These are phyloP conservation scores for Podila minutissima DNA, from an alignment of 192 early-diverging fungal species.

Conservation along the genomic window DNA sequence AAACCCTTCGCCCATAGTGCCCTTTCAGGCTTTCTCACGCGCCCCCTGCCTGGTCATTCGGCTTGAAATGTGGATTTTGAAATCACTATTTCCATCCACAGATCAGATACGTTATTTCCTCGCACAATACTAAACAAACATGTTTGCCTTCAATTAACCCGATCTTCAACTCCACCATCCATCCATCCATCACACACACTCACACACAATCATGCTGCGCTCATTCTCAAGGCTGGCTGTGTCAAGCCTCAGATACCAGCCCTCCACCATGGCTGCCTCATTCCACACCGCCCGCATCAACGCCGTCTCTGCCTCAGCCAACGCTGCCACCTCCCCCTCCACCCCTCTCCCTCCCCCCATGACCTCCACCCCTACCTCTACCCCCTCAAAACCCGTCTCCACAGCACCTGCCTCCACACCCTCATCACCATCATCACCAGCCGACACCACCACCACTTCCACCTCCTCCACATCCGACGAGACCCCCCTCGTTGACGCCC, in stretches of 20 bases:
- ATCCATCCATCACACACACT: too few relatives aligned
- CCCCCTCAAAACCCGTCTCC: neutral
- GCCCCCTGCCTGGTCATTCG: too few relatives aligned
- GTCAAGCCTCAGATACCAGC: neutral
- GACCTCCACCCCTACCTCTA: neutral
- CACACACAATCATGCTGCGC: neutral
- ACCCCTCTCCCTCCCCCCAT: slow-evolving; percentile 42
- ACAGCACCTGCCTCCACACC: neutral
- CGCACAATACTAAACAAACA: too few relatives aligned
- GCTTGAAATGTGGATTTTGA: too few relatives aligned
- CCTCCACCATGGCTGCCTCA: neutral
- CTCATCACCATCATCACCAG: neutral
- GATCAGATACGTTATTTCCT: too few relatives aligned
- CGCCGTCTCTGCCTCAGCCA: slow-evolving; percentile 20
- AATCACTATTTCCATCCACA: too few relatives aligned
- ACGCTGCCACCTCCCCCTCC: slow-evolving; percentile 38
- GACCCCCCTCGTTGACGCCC: neutral
- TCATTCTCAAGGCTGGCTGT: slow-evolving; percentile 3
- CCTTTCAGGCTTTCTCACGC: too few relatives aligned
- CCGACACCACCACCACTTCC: neutral
- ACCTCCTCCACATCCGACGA: neutral
- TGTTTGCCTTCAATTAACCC: too few relatives aligned
- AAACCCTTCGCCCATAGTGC: too few relatives aligned
- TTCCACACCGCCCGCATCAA: slow-evolving; percentile 25
- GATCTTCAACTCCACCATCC: too few relatives aligned